A percentile compares a stretch with the other conserved stretches of the same genome.
phyloP scores from a whole-genome alignment of 2,329 filamentous ascomycete species.

The Tolypocladium cylindrosporum region DNA sequence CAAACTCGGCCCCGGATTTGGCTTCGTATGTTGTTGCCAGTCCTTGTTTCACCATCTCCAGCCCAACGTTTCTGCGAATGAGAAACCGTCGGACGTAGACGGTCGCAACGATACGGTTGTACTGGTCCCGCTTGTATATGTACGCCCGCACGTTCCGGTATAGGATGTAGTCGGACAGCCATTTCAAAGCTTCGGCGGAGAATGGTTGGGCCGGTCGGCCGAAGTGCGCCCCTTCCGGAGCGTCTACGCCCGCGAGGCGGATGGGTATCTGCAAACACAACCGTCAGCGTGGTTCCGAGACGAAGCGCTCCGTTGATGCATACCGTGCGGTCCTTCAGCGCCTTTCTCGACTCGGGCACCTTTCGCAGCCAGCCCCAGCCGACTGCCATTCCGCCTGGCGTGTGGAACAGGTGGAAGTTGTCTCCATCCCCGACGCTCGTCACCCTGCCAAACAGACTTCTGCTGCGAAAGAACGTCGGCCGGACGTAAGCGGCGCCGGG shows the following conservation, averaged over 20 bases:
- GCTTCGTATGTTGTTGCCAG: constrained; percentile 90
- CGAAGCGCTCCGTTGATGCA: constrained; percentile 12
- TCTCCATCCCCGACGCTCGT: constrained; percentile 95
- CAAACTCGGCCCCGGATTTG: constrained; percentile 83
- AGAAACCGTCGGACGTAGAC: constrained; percentile 64
- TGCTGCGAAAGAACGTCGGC: constrained; percentile 61
- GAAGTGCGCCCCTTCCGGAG: constrained; percentile 88
- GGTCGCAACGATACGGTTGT: constrained; percentile 80
- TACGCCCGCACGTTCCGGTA: constrained; percentile 69
- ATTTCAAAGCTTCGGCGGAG: constrained; percentile 68
- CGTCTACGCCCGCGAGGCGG: constrained; percentile 84
- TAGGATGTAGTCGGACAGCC: constrained; percentile 65
- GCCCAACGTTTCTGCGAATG: constrained; percentile 68
- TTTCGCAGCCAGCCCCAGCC: constrained; percentile 90
- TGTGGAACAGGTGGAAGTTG: constrained; percentile 90
- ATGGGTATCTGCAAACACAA: constrained; percentile 58
- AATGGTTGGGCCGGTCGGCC: constrained; percentile 80
- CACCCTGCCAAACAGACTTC: constrained; percentile 74
- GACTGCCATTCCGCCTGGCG: constrained; percentile 73
- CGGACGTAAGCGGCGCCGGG: constrained; percentile 67
- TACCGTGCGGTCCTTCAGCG: constrained; percentile 71
- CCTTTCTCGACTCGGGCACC: constrained; percentile 58
- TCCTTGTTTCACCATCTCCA: constrained; percentile 80
- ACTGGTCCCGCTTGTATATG: constrained; percentile 81
- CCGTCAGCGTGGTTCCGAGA: constrained; percentile 6